These are phyloP conservation scores for Monilinia polystroma DNA, from an alignment of 2,329 filamentous ascomycete genomes.

Conservation along the genomic window DNA sequence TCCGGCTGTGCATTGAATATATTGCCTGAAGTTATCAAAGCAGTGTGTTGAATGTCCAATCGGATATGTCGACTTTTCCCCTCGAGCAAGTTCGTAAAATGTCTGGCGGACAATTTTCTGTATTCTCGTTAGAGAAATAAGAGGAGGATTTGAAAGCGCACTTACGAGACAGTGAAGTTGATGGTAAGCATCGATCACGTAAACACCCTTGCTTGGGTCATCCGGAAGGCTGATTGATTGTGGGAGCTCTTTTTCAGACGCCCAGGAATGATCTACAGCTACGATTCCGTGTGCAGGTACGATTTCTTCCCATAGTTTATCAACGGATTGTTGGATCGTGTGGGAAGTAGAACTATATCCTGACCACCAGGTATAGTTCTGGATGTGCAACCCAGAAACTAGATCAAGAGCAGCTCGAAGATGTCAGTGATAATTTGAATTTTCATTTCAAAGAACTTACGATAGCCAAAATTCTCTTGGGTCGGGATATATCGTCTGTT, in stretches of 20 bases:
- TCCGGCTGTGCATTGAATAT: slow-evolving; percentile 3
- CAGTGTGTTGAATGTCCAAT: not conserved
- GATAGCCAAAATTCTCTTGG: not conserved
- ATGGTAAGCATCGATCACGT: slow-evolving; percentile 5
- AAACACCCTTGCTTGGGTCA: not conserved
- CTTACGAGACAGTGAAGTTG: not conserved
- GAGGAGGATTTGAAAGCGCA: not conserved
- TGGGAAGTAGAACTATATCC: not conserved
- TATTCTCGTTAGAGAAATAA: not conserved
- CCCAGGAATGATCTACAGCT: not conserved
- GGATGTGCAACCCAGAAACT: not conserved
- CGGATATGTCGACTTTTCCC: not conserved
- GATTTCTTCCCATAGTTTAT: not conserved
- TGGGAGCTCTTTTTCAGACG: not conserved
- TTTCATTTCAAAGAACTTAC: not conserved
- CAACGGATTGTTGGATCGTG: not conserved
- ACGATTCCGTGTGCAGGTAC: not conserved
- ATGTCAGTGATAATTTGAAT: not conserved
- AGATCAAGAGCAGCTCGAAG: not conserved
- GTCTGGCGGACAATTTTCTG: slow-evolving; percentile 2
- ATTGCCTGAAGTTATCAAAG: slow-evolving; percentile 5
- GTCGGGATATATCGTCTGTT: not conserved
- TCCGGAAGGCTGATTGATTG: not conserved
- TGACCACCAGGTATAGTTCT: slow-evolving; percentile 1
- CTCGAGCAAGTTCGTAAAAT: not conserved